Evolutionary conservation across 805 yeast genomes (phyloP).

Genomic region (Pichia nanzhaoensis): DNA sequence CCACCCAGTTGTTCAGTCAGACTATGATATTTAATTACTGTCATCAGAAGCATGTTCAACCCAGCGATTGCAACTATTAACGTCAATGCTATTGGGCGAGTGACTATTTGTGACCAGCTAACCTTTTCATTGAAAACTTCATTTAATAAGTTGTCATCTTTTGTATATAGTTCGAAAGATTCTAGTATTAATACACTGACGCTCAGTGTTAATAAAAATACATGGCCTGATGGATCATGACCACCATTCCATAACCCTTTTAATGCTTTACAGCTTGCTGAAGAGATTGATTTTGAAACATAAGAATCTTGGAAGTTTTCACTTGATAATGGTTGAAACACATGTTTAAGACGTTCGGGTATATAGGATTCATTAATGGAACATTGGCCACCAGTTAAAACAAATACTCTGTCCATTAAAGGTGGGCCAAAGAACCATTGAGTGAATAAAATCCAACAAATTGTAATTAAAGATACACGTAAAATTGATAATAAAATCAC

Average conservation of each 20-base stretch:
- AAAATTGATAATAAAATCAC: constrained; percentile 16
- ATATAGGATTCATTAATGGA: constrained; percentile 22
- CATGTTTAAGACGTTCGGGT: background rate
- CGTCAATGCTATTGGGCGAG: constrained; percentile 22
- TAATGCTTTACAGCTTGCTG: constrained; percentile 43
- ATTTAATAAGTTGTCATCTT: constrained; percentile 6
- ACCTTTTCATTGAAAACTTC: constrained; percentile 3
- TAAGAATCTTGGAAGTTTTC: constrained; percentile 3
- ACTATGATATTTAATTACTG: constrained; percentile 81
- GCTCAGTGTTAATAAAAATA: constrained; percentile 66
- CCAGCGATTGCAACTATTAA: constrained; percentile 43
- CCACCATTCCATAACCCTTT: constrained; percentile 80
- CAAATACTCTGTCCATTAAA: constrained; percentile 78
- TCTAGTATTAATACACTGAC: constrained; percentile 46
- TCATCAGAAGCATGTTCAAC: constrained; percentile 84
- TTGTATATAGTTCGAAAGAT: constrained; percentile 12
- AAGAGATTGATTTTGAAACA: constrained; percentile 23
- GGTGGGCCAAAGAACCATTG: constrained; percentile 87
- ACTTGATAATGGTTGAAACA: background rate
- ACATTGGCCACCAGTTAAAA: constrained; percentile 80
- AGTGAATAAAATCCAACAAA: constrained; percentile 81
- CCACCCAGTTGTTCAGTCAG: constrained; percentile 70
- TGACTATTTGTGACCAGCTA: constrained; percentile 9
- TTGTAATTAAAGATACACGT: constrained; percentile 50
- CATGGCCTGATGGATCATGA: constrained; percentile 95